These are phyloP conservation scores for Chrysanthemum seticuspe DNA, from an alignment of 129 eudicot genomes.

Conservation along the genomic window DNA sequence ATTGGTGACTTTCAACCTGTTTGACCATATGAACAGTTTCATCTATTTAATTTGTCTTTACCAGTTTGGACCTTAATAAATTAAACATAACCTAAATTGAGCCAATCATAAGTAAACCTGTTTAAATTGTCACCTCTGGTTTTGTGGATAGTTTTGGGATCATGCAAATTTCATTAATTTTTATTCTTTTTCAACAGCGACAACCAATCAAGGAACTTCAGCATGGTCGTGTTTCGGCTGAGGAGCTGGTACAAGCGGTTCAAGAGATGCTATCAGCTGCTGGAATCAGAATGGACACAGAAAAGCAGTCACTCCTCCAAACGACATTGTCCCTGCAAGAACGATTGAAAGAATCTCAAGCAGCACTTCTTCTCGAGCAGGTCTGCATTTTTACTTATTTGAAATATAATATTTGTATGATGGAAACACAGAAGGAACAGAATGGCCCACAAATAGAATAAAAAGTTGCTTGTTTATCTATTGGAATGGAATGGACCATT, in stretches of 20 bases:
- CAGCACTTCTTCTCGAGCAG: conserved; percentile 94
- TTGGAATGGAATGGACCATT: too few relatives aligned
- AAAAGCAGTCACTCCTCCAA: conserved; percentile 72
- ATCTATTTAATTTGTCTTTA: too few relatives aligned
- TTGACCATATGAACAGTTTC: too few relatives aligned
- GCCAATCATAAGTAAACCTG: too few relatives aligned
- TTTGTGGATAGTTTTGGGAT: not conserved
- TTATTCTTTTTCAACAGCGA: conserved; percentile 22
- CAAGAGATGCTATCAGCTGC: conserved; percentile 99
- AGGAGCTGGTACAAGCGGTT: conserved; percentile 91
- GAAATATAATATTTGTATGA: not conserved
- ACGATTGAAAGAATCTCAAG: conserved; percentile 83
- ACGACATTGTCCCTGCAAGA: conserved; percentile 84
- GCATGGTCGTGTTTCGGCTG: conserved; percentile 88
- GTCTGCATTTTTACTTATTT: conserved; percentile 32
- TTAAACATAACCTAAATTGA: too few relatives aligned
- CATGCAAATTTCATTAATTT: conserved; percentile 1
- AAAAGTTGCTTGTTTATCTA: too few relatives aligned
- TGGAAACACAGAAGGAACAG: not conserved
- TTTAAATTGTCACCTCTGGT: too few relatives aligned
- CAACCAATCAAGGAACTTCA: conserved; percentile 71
- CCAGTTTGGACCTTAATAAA: too few relatives aligned
- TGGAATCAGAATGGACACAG: conserved; percentile 83
- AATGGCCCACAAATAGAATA: too few relatives aligned
- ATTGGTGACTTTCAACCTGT: too few relatives aligned